These are phyloP conservation scores for Trichosporon sp. DNA, from an alignment of 1,284 basidiomycete species.

Conservation along the genomic window DNA sequence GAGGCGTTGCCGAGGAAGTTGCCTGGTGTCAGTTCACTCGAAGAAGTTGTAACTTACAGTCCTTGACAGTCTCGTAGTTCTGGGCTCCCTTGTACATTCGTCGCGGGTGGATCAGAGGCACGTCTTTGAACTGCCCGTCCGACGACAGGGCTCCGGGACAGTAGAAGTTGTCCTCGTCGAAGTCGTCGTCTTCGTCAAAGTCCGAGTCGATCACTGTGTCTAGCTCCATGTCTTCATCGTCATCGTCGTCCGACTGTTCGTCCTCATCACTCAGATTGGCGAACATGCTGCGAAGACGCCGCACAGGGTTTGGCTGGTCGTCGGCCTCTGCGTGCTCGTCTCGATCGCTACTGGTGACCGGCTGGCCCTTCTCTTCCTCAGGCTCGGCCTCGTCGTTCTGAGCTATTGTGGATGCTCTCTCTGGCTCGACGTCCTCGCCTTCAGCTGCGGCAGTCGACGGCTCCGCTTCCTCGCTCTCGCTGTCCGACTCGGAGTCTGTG, in stretches of 20 bases:
- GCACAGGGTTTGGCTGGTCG: conserved; percentile 8
- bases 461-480: background rate
- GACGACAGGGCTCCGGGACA: conserved; percentile 15
- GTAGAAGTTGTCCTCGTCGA: conserved; percentile 17
- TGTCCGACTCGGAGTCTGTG: background rate
- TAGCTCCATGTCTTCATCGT: conserved; percentile 23
- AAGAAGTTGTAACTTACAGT: conserved; percentile 58
- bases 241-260: conserved; percentile 29
- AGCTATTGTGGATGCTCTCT: background rate
- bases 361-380: background rate
- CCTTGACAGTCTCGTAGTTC: conserved; percentile 84
- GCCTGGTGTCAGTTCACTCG: conserved; percentile 52
- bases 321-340: conserved; percentile 5
- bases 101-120: conserved; percentile 67
- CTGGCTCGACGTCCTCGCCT: background rate
- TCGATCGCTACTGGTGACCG: background rate
- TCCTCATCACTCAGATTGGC: conserved; percentile 25
- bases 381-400: background rate
- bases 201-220: conserved; percentile 28
- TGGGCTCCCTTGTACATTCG: conserved; percentile 65
- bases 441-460: background rate
- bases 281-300: background rate
- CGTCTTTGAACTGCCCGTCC: conserved; percentile 28
- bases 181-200: conserved; percentile 34
- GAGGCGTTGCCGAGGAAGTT: conserved; percentile 76